Evolutionary conservation across 306 rosid species (phyloP).

Genomic region (Vigna unguiculata): DNA sequence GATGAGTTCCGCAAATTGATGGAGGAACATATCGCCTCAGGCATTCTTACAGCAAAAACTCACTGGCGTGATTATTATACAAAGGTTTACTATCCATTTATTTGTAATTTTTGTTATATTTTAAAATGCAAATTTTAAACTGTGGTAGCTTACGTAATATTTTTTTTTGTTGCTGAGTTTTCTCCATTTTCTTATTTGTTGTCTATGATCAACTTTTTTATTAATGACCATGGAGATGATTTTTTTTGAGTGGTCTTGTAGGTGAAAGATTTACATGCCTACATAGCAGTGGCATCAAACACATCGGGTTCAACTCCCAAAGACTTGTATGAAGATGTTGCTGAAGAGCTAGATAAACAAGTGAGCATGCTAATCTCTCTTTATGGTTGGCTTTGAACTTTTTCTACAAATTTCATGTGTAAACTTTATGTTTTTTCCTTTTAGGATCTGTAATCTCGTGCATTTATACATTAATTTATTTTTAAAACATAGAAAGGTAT

Average conservation of each 20-base stretch:
- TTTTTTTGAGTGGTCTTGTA: constrained; percentile 42
- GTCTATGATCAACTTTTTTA: constrained; percentile 19
- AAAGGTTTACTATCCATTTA: constrained; percentile 55
- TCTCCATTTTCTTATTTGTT: constrained; percentile 36
- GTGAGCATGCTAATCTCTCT: constrained; percentile 54
- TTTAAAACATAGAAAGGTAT: not conserved
- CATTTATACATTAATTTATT: constrained; percentile 15
- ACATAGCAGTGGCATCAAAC: constrained; percentile 80
- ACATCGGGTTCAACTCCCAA: constrained; percentile 90
- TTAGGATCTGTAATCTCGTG: constrained; percentile 17
- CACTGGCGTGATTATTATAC: constrained; percentile 89
- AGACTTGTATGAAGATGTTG: constrained; percentile 87
- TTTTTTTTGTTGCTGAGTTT: constrained; percentile 26
- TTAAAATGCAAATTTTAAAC: constrained; percentile 22
- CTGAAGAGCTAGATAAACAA: constrained; percentile 86
- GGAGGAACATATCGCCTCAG: constrained; percentile 81
- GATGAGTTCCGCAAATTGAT: constrained; percentile 92
- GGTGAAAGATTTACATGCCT: constrained; percentile 84
- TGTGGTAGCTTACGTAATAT: constrained; percentile 6
- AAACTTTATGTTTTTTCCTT: not conserved
- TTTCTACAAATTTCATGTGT: not conserved
- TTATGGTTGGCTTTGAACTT: constrained; percentile 42
- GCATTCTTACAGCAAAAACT: constrained; percentile 77
- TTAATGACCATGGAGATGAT: not conserved
- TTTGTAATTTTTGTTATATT: constrained; percentile 11